phyloP scores from a whole-genome alignment of 225 moss, liverwort and hornwort species.

The Thuidium tamariscinum region DNA sequence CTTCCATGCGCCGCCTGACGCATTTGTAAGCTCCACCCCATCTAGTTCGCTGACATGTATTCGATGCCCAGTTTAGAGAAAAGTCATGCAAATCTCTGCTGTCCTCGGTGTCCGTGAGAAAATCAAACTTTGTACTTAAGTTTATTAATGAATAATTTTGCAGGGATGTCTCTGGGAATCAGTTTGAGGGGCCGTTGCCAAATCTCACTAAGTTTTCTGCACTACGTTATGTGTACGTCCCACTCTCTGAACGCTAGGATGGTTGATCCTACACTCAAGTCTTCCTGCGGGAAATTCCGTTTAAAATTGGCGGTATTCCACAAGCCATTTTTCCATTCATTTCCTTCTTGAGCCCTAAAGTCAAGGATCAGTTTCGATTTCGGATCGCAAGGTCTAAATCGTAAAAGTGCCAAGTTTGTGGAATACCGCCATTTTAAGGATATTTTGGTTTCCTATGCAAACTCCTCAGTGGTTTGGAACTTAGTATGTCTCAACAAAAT shows the following conservation, averaged over 20 bases:
- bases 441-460: no score
- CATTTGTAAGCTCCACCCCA: not conserved
- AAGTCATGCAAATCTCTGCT: not conserved
- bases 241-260: not conserved
- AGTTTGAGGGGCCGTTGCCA: not conserved
- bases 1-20: not conserved
- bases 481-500: not conserved
- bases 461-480: not conserved
- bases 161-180: slow-evolving; percentile 19
- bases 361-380: no score
- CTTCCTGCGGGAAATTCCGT: no score
- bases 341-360: no score
- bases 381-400: no score
- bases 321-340: no score
- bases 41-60: not conserved
- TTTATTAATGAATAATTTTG: not conserved
- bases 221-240: not conserved
- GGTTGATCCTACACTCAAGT: not conserved
- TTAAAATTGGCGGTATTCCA: no score
- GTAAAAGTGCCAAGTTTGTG: no score
- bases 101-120: not conserved
- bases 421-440: no score
- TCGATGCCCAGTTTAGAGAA: not conserved
- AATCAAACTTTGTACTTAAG: not conserved
- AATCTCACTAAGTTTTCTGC: not conserved